Evolutionary conservation across 805 yeast species (phyloP), one percentile per base, ranked within the genome.

Genomic region (Spathaspora hagerdaliae): DNA sequence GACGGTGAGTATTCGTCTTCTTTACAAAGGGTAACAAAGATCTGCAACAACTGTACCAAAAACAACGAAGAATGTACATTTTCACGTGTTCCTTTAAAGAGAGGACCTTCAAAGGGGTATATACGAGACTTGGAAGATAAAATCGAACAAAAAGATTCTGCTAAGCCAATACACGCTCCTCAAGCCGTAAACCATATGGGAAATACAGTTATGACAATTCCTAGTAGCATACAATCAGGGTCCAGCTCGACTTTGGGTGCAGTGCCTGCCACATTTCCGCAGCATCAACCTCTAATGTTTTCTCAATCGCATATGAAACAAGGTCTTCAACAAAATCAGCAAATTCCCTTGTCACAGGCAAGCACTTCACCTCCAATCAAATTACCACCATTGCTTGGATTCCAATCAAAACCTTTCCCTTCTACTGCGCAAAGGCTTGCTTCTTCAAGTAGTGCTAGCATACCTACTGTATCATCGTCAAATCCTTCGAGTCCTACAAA

Each of bases 41-140:
- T 72, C 1, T 86, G 95, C 60, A 65, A 82, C 11, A 82, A 78
- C 51, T 86, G 95, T 61, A 58, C 65, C 12, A 81, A 79, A 57
- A 79, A 73, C 54, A 74, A 73, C 39, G 89, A 83, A 39, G 58
- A 56, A 2, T 86, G 95, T 60, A 71, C 84, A 1, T 86, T 85
- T 58, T 82, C 83, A 19, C 69, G 92, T 41, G 74, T 82, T 1
- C 95, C 91, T 0, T 60, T 86, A 59, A 86, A 86, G 54, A 66
- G 95, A 53, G 95, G 95, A 0, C 95, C 95, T 0, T 74, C 85
- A 0, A 86, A 85, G 56, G 92, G 92, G 1, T 83, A 79, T 51
- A 69, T 73, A n/a, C 64, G 74, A 41, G 77, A 70, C 44, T 54
- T 63, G 38, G 73, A 66, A 44, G 73, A 69, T 31, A 63, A 64